Base-by-base conservation (phyloP, 768 basidiomycete species). In the Mrakia frigida region DNA sequence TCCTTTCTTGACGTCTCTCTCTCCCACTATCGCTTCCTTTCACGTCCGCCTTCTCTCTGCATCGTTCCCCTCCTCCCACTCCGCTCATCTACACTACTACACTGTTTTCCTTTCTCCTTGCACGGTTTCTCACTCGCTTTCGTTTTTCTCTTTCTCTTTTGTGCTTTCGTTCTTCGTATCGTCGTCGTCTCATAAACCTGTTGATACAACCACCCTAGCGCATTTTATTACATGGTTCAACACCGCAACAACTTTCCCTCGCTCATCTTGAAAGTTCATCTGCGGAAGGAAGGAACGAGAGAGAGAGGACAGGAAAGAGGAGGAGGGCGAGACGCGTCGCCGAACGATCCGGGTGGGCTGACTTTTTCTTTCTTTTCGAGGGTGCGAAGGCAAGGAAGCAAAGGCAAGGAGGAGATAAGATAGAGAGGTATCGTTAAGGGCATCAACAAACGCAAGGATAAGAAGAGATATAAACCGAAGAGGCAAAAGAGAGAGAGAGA, bases 201-300 rank as follows among this genome's bases (percentile, higher is more conserved):
- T 68, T 68, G 65, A 68, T 41, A 68, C 21, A 28, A 41, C 39
- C 46, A 46, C 21, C 46, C 39, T 31, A 43, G 16, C 28, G 43
- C 39, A 70, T 41, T 33, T 46, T 46, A 50, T 70, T 41, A 70
- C 46, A 70, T 70, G 69, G 69, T 70, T 70, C 69, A 70, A 70
- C 69, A 70, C 69, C 69, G 43, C 69, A 70, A 70, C 41, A 28
- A 23, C 21, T 6, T 7, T 9, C 16, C 11, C 68, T 39, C 13
- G 28, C 7, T 16, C 16, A n/a, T n/a, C n/a, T n/a, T 23, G 21
- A 39, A 68, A 43, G 35, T n/a, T n/a, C n/a, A n/a, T n/a, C n/a
- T n/a, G n/a, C n/a, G 37, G 7, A 18, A 11, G 14, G 35, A 14
- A 25, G 37, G 35, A 69, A n/a, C 41, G 23, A 37, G 25, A n/a